Base-by-base conservation (phyloP, 768 basidiomycete species). In the Hericium rajendrae region DNA sequence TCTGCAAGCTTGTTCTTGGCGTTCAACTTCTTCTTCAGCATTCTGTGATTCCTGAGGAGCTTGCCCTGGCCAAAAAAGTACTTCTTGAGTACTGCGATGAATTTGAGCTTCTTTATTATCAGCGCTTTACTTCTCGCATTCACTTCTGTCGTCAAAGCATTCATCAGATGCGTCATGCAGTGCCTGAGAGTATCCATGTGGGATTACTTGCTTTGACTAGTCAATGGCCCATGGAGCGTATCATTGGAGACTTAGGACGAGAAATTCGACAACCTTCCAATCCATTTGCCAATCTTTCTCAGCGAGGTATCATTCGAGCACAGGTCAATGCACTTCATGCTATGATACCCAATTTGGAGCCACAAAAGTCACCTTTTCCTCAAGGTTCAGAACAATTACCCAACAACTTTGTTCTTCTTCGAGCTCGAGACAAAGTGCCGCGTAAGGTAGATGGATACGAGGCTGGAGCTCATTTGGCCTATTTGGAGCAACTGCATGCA, bases 71-170 rank as follows among this genome's bases (percentile, higher is more conserved):
- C 0, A 67, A 74, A 13, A 8, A 24, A 0, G 40, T 59, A 0
- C 55, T 76, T 12, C 12, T 64, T 0, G 48, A 64, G 12, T 76
- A 70, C 57, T 55, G 59, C 0, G 49, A 57, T 4, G 71, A 75
- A 13, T 77, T 66, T 59, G 73, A 77, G 59, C 18, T 51, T 0
- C 56, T 74, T 0, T 76, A 77, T 59, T 70, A 67, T 52, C 69
- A 72, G 26, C 69, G 62, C 1, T 28, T 41, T 0, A 0, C 43
- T n/a, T 63, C 28, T 9, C 65, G 48, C 4, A 49, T 77, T 26
- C 75, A 77, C 51, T 73, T 76, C 54, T 38, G 62, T 15, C 65
- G 66, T 1, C 74, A 61, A 20, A 65, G 68, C 51, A 57, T 75
- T n/a, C 74, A 75, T 56, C 54, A 61, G 0, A 53, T 71, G 3